Base-by-base conservation (phyloP, 2,329 filamentous ascomycete genomes). In the Shiraia bambusicola region DNA sequence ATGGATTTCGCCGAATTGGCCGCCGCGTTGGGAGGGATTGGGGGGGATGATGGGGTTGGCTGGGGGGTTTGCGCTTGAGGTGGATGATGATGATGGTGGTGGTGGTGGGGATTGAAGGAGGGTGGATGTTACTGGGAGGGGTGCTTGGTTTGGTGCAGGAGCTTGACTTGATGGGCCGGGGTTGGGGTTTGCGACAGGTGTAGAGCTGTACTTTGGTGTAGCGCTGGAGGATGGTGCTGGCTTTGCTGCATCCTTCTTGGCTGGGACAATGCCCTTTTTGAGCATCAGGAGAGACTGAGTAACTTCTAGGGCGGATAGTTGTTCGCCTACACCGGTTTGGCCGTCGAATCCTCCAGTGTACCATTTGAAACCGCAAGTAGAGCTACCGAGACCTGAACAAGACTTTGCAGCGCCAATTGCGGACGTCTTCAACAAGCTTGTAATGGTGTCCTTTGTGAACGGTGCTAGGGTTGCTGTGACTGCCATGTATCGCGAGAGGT, bases 401-500 rank as follows among this genome's bases (percentile, higher is more conserved):
- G 70, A 61, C 46, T 63, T 58, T 7, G 71, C 72, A 4, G 71
- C 73, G 10, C 68, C 73, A 11, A 61, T 46, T 1, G 73, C 73
- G 5, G 72, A 73, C 14, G 62, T 59, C 15, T 54, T 59, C 19
- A 76, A 59, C 33, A 69, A 64, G 10, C 64, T 66, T 35, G 54
- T 61, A 30, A 76, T 66, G 10, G 55, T 56, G 17, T 63, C 54
- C 29, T 59, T 60, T 24, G 72, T 72, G 39, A 66, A 70, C 3
- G 74, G 73, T 11, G 70, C 71, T 35, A 76, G 46, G 19, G 71
- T 50, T 3, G 71, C 67, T 6, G 72, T 67, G 47, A 75, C 74
- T 12, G 66, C 65, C 42, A 77, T 62, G 80, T 84, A 90, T 31
- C 86, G 82, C 17, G 80, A 69, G 17, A 88, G 73, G 65, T 88